These are phyloP conservation scores for Platismatia glauca DNA, from an alignment of 495 filamentous ascomycete species.

Conservation along the genomic window DNA sequence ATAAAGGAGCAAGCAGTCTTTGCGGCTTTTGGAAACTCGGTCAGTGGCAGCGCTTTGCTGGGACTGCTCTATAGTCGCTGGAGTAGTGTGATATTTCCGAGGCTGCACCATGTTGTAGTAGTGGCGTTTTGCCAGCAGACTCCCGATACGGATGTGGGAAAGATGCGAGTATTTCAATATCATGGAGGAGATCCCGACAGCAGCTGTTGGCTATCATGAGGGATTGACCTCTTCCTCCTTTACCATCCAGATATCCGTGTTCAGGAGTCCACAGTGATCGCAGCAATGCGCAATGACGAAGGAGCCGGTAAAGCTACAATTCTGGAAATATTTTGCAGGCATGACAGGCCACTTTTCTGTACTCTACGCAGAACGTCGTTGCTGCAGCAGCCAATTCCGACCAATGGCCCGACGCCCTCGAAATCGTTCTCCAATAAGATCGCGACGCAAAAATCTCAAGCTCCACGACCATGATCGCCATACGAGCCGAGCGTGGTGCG, in stretches of 20 bases:
- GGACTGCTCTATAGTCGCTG: background rate
- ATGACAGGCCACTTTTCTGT: background rate
- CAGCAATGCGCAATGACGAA: background rate
- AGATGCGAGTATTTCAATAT: background rate
- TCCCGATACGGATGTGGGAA: background rate
- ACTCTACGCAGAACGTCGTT: background rate
- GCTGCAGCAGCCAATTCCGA: background rate
- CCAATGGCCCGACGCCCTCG: background rate
- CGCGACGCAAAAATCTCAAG: background rate
- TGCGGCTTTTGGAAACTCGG: background rate
- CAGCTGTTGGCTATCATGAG: background rate
- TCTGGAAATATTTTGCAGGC: background rate
- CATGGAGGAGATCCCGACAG: background rate
- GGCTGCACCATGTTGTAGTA: background rate
- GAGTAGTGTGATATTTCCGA: background rate
- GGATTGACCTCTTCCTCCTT: background rate
- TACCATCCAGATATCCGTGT: background rate
- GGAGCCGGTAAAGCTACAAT: background rate
- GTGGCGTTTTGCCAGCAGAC: background rate
- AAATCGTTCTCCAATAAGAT: background rate
- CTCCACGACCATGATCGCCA: background rate
- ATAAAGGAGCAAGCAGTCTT: background rate
- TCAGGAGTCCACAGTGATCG: background rate
- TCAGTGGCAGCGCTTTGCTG: background rate
- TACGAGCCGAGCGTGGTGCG: background rate